Evolutionary conservation across 495 filamentous ascomycete species (phyloP), one percentile per base, ranked within the genome.

Genomic region (Neurospora sp.): DNA sequence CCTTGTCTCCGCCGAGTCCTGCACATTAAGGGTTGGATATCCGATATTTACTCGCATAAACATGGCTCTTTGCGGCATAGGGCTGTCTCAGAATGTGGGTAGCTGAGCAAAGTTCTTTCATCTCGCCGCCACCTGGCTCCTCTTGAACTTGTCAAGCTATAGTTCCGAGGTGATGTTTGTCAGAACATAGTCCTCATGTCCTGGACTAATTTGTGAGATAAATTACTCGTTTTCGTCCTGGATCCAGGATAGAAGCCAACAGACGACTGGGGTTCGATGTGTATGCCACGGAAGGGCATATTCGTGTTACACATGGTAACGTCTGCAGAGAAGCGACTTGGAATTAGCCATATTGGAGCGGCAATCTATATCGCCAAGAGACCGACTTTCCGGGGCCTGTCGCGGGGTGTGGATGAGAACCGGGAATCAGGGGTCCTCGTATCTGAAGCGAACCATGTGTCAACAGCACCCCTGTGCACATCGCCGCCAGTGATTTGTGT

Each of bases 361-460:
- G 72, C 75, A 77, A 74, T 76, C 73, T 71, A 69, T 69, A 72
- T 61, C 53, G 22, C 10, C 53, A 65, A 35, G 35, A 35, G 35
- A 35, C 35, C 37, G 10, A n/a, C 16, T 45, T 42, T 65, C 68
- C 53, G 65, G 41, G 45, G n/a, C 72, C 65, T 72, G 68, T 74
- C 74, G 76, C 75, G 77, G 76, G 75, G 76, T 59, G 73, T 38
- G 65, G 42, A 72, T 77, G 40, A 76, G 72, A 80, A 82, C 79
- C 79, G 76, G 77, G 79, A 80, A 79, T 79, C 76, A 78, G 78
- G 77, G 79, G n/a, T n/a, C n/a, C n/a, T 82, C 73, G 45, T 78
- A 81, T 79, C 72, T 74, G 40, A 73, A 78, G 74, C 74, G 77
- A 81, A 72, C 78, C 75, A 70, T 79, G 73, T 74, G 68, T 75